Conservation (phyloP, 192 early-diverging fungal species). For the Linderina pennispora region DNA sequence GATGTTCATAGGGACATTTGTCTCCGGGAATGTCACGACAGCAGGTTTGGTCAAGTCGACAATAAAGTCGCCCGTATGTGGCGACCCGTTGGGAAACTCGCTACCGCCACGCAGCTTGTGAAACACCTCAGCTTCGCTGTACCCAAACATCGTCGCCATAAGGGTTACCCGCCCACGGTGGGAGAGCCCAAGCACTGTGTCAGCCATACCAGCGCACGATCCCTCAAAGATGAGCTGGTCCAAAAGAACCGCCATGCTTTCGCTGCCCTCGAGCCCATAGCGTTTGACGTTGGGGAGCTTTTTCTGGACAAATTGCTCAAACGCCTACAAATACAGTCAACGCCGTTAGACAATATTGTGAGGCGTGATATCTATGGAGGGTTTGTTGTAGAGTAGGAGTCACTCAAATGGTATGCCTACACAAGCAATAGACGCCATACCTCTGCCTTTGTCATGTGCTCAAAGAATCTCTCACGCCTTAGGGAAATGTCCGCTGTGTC, state of each 20-base stretch:
- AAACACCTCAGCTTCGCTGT: conserved; percentile 70
- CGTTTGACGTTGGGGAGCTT: conserved; percentile 92
- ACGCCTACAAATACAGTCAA: conserved; percentile 37
- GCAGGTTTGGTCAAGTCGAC: conserved; percentile 76
- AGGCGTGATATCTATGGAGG: no score
- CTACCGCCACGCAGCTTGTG: conserved; percentile 88
- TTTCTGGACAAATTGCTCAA: conserved; percentile 95
- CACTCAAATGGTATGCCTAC: no score
- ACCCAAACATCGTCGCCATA: conserved; percentile 74
- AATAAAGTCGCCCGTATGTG: conserved; percentile 79
- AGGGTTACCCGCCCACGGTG: conserved; percentile 92
- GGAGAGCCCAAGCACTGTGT: conserved; percentile 83
- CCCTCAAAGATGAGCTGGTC: conserved; percentile 70
- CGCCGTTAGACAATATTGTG: no score
- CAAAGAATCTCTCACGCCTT: conserved; percentile 64
- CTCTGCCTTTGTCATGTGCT: conserved; percentile 21
- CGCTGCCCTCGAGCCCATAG: conserved; percentile 95
- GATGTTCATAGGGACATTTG: conserved; percentile 50
- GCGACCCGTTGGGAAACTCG: conserved; percentile 74
- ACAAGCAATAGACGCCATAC: conserved; percentile 4
- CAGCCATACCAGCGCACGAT: conserved; percentile 55
- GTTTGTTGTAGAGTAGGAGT: no score
- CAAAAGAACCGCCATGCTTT: conserved; percentile 87
- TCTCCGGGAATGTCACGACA: conserved; percentile 54
- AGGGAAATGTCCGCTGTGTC: background rate